Conservation (phyloP, 495 filamentous ascomycete species). For the Podospora conica region DNA sequence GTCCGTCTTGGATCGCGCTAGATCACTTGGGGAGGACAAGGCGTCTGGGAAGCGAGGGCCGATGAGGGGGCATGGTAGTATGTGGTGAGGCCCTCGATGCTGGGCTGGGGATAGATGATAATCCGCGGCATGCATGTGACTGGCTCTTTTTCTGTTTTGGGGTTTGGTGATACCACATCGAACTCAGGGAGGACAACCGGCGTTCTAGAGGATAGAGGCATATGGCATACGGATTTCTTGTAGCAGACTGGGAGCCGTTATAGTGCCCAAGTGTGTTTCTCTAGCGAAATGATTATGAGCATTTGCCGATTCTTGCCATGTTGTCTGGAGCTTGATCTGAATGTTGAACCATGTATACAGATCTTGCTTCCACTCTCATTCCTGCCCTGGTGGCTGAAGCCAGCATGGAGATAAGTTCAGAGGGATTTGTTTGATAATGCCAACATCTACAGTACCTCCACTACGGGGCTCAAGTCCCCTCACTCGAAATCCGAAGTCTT, state of each 20-base stretch:
- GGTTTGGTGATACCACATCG: slow-evolving; percentile 15
- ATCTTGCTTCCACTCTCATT: no score
- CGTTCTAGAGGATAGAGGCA: slow-evolving; percentile 30
- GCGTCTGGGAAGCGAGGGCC: slow-evolving; percentile 3
- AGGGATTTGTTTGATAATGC: not conserved
- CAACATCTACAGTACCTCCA: not conserved
- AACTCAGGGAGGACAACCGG: slow-evolving; percentile 16
- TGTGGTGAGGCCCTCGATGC: slow-evolving; percentile 11
- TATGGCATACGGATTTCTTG: slow-evolving; percentile 14
- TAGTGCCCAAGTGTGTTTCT: slow-evolving; percentile 6
- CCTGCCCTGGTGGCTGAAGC: no score
- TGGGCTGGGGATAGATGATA: slow-evolving; percentile 15
- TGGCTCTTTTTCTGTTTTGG: slow-evolving; percentile 16
- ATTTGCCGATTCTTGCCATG: not conserved
- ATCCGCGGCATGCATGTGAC: slow-evolving; percentile 21
- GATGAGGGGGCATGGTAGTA: slow-evolving; percentile 7
- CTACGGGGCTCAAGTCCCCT: not conserved
- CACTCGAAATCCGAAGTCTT: slow-evolving; percentile 38
- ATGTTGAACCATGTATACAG: no score
- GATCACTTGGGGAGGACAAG: not conserved
- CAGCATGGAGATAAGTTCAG: no score
- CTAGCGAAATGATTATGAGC: slow-evolving; percentile 16
- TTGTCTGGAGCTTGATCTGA: not conserved
- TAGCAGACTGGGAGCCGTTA: slow-evolving; percentile 6
- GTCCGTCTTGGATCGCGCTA: not conserved